phyloP scores from a whole-genome alignment of 768 basidiomycete genomes.

The Boletus huronensis region DNA sequence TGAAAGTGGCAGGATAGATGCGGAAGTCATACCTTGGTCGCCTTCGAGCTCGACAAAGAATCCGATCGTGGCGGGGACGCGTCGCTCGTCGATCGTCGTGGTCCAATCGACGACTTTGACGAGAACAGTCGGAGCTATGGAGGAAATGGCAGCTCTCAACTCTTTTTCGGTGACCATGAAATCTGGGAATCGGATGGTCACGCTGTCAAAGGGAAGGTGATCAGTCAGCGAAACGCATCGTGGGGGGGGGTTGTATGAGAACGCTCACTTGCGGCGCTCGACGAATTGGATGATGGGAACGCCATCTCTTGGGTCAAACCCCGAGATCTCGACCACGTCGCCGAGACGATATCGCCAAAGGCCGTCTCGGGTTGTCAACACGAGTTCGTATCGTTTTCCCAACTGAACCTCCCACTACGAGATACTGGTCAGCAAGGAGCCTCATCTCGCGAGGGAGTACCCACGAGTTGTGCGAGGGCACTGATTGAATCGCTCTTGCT shows the following conservation, averaged over 20 bases:
- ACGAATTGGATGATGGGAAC: slow-evolving; percentile 17
- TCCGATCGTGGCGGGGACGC: slow-evolving; percentile 5
- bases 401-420: slow-evolving; percentile 16
- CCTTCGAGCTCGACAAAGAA: slow-evolving; percentile 17
- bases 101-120: slow-evolving; percentile 16
- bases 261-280: slow-evolving; percentile 12
- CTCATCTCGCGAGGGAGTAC: not conserved
- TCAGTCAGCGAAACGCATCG: not conserved
- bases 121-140: not conserved
- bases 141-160: slow-evolving; percentile 5
- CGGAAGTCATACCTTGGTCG: not conserved
- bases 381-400: slow-evolving; percentile 16
- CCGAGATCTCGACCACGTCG: slow-evolving; percentile 19
- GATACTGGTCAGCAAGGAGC: not conserved
- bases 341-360: slow-evolving; percentile 24
- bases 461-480: slow-evolving; percentile 1
- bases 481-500: not conserved
- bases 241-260: not conserved
- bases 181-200: slow-evolving; percentile 7
- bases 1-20: not conserved
- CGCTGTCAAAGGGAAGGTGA: not conserved
- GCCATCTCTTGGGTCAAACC: slow-evolving; percentile 19
- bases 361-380: slow-evolving; percentile 18
- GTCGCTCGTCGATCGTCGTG: slow-evolving; percentile 3
- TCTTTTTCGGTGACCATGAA: slow-evolving; percentile 13